Evolutionary conservation across 306 rosid species (phyloP), one percentile per base, ranked within the genome.

Genomic region (Vigna unguiculata): DNA sequence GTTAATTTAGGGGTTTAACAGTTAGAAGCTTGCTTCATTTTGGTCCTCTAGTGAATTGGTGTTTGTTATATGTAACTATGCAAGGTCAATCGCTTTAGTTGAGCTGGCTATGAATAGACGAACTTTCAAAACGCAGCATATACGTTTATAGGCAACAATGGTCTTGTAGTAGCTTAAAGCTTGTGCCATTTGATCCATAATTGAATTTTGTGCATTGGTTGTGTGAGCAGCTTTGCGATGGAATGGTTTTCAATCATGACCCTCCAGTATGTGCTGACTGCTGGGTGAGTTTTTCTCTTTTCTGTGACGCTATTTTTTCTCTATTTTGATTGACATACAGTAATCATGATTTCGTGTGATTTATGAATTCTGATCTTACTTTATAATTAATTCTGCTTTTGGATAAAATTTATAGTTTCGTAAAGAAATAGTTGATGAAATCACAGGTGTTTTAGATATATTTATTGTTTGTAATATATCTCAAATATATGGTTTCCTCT

Each of bases 171-270:
- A 57, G 48, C 54, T 34, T 80, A 19, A 38, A 17, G 70, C 25
- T 67, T 32, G 38, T n/a, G 72, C 84, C 21, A 45, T 15, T 72
- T 48, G 45, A 54, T 74, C 81, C 69, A 9, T 69, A 72, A 76
- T 71, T 88, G 74, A 75, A 47, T 63, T 77, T 68, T 74, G 45
- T 80, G 76, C 72, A 30, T 76, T 87, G 80, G 71, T 80, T 64
- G 59, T 81, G 63, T 75, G 90, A 72, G 71, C 97, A 95, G 99
- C 97, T 92, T 22, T 95, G 99, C 57, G 86, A 87, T 86, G 91
- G 87, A 84, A 88, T 95, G 98, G 66, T 89, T 85, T 95, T 95
- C 90, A 92, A 95, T 86, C 98, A 92, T 8, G 91, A 92, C 74
- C 92, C 87, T 28, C 99, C 99, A 76, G 68, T 57, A 71, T 95